A percentile compares a stretch with the other conserved stretches of the same genome.
These are phyloP conservation scores for Annulohypoxylon moriforme DNA, from an alignment of 495 filamentous ascomycete species.

Conservation along the genomic window DNA sequence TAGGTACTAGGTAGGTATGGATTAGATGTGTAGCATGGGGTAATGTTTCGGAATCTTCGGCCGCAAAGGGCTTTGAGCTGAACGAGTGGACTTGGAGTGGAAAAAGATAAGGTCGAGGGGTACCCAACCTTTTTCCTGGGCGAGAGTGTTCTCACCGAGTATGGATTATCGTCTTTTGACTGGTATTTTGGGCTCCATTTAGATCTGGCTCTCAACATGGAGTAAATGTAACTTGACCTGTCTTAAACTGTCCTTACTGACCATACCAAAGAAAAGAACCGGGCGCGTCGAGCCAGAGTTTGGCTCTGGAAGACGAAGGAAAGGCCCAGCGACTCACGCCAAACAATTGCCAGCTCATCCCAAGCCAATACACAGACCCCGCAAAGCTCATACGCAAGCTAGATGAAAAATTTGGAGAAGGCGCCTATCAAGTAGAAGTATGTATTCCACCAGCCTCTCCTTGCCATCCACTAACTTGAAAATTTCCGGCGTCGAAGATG, in stretches of 20 bases:
- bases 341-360: neutral
- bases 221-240: neutral
- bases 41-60: neutral
- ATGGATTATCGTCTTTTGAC: neutral
- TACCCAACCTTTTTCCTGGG: neutral
- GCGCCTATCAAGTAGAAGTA: neutral
- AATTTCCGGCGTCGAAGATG: neutral
- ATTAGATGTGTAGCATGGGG: neutral
- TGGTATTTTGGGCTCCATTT: neutral
- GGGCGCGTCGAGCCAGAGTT: neutral
- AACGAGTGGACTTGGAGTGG: neutral
- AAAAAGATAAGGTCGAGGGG: neutral
- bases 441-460: neutral
- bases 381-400: neutral
- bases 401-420: slow-evolving; percentile 2
- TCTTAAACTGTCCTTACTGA: neutral
- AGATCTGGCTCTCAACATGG: neutral
- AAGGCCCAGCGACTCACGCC: neutral
- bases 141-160: neutral
- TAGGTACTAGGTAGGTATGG: too few species aligned
- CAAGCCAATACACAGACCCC: slow-evolving; percentile 2
- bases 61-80: neutral
- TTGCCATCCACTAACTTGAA: neutral
- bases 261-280: neutral
- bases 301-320: too few species aligned